phyloP scores from a whole-genome alignment of 2,329 filamentous ascomycete species.

The Corynespora cassiicola region DNA sequence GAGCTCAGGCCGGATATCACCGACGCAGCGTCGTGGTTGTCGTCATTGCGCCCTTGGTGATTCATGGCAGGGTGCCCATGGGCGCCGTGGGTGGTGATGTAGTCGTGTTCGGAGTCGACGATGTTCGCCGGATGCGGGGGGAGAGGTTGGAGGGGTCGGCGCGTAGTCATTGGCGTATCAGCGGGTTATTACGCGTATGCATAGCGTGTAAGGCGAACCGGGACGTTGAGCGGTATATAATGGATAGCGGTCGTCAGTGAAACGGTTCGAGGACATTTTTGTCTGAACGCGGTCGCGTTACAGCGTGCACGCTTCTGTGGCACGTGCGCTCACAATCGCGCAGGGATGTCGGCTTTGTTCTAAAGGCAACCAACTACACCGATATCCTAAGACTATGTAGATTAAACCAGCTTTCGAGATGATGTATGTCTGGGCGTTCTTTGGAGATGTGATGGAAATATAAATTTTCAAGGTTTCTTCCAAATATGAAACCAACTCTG shows the following conservation, averaged over 20 bases:
- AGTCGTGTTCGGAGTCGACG: constrained; percentile 28
- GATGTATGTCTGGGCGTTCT: too few relatives aligned
- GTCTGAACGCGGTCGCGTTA: too few relatives aligned
- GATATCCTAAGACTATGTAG: too few relatives aligned
- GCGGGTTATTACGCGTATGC: constrained; percentile 8
- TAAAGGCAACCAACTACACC: too few relatives aligned
- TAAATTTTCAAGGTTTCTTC: too few relatives aligned
- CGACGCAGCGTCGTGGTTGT: constrained; percentile 27
- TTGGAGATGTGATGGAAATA: too few relatives aligned
- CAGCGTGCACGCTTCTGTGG: too few relatives aligned
- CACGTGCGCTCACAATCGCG: constrained; percentile 7
- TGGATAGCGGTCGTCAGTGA: not conserved
- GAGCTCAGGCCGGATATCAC: constrained; percentile 43
- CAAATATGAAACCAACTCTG: too few relatives aligned
- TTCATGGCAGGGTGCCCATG: constrained; percentile 30
- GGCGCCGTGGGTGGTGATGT: constrained; percentile 22
- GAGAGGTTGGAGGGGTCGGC: constrained; percentile 39
- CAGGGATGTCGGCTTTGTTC: constrained; percentile 1
- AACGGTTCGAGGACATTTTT: too few relatives aligned
- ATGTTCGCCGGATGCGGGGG: constrained; percentile 37
- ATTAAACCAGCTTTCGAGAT: too few relatives aligned
- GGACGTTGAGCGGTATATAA: not conserved
- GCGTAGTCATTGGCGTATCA: constrained; percentile 38
- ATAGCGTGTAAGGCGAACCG: not conserved
- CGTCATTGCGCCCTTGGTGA: constrained; percentile 25